Conservation (phyloP, 345 rosid genomes). For the Citrus sinensis region DVS_A1.0 CM039169.1:27943501-27944000, state of each 20-base stretch:
- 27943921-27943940: constrained; percentile 13
- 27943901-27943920: not conserved
- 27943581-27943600: not conserved
- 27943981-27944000: constrained; percentile 6
- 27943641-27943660: constrained; percentile 10
- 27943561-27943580: not conserved
- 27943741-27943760: not conserved
- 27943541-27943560: not conserved
- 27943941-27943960: not conserved
- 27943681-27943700: not conserved
- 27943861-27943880: constrained; percentile 7
- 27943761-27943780: not conserved
- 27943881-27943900: not conserved
- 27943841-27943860: constrained; percentile 15
- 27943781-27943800: constrained; percentile 2
- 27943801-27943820: not conserved
- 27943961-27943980: not conserved
- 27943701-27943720: not conserved
- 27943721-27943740: not conserved
- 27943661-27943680: not conserved
- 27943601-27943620: not conserved
- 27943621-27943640: not conserved
- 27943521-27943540: no score
- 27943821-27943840: constrained; percentile 6
- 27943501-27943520: not conserved